Evolutionary conservation across 208 protist genomes (phyloP), one percentile per base, ranked within the genome.

Genomic region (Leishmania arabica): DNA sequence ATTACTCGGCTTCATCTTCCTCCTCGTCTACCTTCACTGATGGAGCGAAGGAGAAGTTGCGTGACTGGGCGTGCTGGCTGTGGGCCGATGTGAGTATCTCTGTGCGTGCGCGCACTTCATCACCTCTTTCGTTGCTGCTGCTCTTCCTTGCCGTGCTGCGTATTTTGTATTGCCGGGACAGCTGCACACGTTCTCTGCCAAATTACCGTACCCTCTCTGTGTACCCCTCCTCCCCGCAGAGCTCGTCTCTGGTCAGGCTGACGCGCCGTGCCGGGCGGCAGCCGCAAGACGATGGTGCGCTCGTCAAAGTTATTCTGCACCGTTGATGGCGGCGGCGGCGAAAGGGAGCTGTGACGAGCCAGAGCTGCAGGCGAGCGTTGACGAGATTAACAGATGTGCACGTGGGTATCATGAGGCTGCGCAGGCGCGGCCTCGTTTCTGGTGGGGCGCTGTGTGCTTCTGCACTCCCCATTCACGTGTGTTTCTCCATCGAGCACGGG

Each of bases 1-100:
- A 62, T 66, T 96, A 0, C 15, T 93, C 0, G n/a, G 83, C 51
- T 78, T 89, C 45, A 87, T 95, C 47, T 7, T 87, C 27, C 83
- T 90, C 24, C 45, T 91, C 1, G 54, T 90, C n/a, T 90, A 87
- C 70, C 34, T 86, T 13, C 89, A 62, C 27, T 83, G 60, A 75
- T 49, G 24, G 40, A 27, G 40, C 2, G 21, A 54, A 42, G 15
- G 11, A 79, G 76, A 64, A 34, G 40, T 9, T n/a, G 17, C 66
- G 34, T 49, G 56, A 62, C 9, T 7, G 56, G 56, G 56, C 42
- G 56, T 62, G 56, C 24, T 6, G 27, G 51, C 15, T 69, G 40
- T 80, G 65, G 24, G 24, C 54, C 2, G 83, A 31, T 53, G 66
- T 75, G 62, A 65, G 6, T 85, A 9, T 81, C 58, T 78, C 34